Evolutionary conservation across 148 eudicot species (phyloP), one percentile per base, ranked within the genome.

Genomic region (Rhododendron vialii): DNA sequence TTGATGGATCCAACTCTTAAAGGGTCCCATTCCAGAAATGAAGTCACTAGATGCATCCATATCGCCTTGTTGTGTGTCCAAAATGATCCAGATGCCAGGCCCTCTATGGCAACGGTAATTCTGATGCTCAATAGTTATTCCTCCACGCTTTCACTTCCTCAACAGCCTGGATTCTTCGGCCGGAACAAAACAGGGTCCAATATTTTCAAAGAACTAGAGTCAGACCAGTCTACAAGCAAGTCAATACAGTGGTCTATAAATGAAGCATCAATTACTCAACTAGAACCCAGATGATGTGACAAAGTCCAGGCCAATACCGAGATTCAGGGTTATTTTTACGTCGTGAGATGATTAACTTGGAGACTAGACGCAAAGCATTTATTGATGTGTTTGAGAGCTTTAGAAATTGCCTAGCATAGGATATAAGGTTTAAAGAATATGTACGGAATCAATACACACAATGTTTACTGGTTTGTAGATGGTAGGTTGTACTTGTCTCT

Each of bases 31-130:
- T 82, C 85, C 4, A 75, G 43, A 20, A 57, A 61, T 67, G 91
- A 91, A 79, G 92, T 88, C 7, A 48, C 80, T 35, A 89, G 95
- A 85, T 91, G 89, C 57, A 81, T 89, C 1, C 89, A 91, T 20
- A 74, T 90, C 9, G 91, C 87, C 1, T 84, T 91, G 41, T 51
- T 91, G 47, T 91, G 93, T 43, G 92, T 90, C 73, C 92, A 90
- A 86, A 87, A 89, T 36, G 80, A 89, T 4, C 82, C 84, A 0
- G 65, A 86, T 1, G 84, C 51, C 1, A 89, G 93, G 57, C 93
- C 93, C 30, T 84, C 89, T 3, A 89, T 93, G 91, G 88, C 91
- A 3, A 82, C 84, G 0, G 74, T 89, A 1, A 71, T 86, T 8
- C 63, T 83, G 53, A 88, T 86, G 87, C 83, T 93, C 14, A 87